phyloP scores from a whole-genome alignment of 805 yeast species.

The Candida quercuum region DNA sequence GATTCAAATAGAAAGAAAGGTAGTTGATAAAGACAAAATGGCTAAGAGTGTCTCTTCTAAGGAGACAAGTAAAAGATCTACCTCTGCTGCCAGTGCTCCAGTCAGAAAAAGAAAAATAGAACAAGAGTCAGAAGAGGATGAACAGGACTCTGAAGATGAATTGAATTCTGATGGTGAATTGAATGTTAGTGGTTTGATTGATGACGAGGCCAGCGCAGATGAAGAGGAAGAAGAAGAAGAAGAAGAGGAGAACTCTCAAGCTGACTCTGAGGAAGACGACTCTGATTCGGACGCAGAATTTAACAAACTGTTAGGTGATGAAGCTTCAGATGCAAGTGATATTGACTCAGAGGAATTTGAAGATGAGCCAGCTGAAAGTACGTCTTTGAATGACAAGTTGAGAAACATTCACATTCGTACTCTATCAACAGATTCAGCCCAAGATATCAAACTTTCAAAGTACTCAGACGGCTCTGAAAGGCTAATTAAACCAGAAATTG shows the following conservation, averaged over 20 bases:
- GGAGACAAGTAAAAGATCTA: not conserved
- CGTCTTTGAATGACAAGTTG: constrained; percentile 47
- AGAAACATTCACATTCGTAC: constrained; percentile 52
- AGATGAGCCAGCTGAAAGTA: constrained; percentile 49
- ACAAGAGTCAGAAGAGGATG: constrained; percentile 6
- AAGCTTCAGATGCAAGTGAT: constrained; percentile 31
- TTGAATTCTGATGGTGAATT: constrained; percentile 17
- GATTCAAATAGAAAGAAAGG: no score
- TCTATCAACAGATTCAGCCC: constrained; percentile 34
- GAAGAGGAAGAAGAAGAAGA: constrained; percentile 9
- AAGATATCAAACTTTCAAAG: constrained; percentile 36
- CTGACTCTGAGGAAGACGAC: constrained; percentile 8
- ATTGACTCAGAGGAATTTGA: constrained; percentile 41
- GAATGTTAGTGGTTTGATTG: constrained; percentile 16
- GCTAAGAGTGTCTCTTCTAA: constrained; percentile 1
- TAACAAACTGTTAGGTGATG: constrained; percentile 53
- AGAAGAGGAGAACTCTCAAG: constrained; percentile 9
- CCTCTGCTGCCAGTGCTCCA: not conserved
- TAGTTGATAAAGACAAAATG: no score
- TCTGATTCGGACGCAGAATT: constrained; percentile 58
- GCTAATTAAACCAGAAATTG: constrained; percentile 79
- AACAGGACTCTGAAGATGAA: constrained; percentile 8
- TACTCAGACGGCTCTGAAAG: constrained; percentile 81
- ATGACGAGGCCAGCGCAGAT: constrained; percentile 2
- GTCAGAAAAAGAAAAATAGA: constrained; percentile 19